These are phyloP conservation scores for Rhododendron simsii DNA, from an alignment of 148 eudicot genomes.

Conservation along the genomic window DNA sequence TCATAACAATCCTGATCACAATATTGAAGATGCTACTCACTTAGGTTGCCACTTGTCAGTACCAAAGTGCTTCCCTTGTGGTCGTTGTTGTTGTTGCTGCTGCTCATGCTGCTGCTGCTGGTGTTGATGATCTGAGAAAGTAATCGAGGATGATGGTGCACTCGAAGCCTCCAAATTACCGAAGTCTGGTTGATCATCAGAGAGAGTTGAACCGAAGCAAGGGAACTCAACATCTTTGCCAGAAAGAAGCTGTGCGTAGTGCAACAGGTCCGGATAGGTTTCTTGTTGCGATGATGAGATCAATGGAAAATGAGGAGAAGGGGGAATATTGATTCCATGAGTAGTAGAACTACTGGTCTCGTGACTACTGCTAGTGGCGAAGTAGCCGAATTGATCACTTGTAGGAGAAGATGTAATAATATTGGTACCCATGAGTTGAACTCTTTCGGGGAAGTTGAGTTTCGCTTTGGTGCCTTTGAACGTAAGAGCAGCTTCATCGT, in stretches of 20 bases:
- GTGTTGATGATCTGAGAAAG: neutral
- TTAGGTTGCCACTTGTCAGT: neutral
- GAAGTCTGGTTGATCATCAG: constrained; percentile 9
- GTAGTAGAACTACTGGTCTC: neutral
- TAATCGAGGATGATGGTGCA: neutral
- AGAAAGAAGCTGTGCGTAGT: constrained; percentile 54
- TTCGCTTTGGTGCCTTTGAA: constrained; percentile 59
- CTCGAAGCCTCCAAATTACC: neutral
- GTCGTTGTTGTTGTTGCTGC: neutral
- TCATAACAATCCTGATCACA: neutral
- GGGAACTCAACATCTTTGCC: constrained; percentile 40
- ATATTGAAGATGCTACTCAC: neutral
- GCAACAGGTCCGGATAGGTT: constrained; percentile 37
- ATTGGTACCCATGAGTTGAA: neutral
- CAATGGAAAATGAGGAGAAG: neutral
- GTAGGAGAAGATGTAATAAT: neutral
- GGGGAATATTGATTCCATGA: neutral
- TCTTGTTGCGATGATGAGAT: constrained; percentile 4
- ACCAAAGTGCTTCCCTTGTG: neutral
- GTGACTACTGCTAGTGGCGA: neutral
- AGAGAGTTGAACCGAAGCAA: constrained; percentile 28
- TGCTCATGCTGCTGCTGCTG: neutral
- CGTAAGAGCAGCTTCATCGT: constrained; percentile 55
- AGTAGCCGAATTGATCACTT: neutral
- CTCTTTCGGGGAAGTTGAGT: constrained; percentile 50